Evolutionary conservation across 1,284 basidiomycete genomes (phyloP).

Genomic region (Vanrija sp.): DNA sequence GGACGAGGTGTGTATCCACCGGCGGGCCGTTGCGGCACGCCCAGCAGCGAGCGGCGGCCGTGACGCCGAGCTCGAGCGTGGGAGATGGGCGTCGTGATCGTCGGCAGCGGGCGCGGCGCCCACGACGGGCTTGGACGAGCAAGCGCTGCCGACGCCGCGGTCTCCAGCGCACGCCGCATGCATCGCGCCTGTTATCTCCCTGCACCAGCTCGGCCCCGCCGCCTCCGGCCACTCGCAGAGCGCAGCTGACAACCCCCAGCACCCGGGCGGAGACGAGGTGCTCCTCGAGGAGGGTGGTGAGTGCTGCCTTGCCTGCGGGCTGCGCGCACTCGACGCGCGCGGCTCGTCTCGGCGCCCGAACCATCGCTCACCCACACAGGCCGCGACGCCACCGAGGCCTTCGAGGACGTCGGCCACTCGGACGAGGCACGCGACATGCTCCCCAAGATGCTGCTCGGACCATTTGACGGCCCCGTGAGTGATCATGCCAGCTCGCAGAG

Average conservation of each 20-base stretch:
- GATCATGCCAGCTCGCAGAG: background rate
- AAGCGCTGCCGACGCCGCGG: background rate
- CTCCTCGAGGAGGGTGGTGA: slow-evolving; percentile 84
- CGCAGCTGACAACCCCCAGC: slow-evolving; percentile 56
- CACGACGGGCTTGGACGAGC: too few relatives aligned
- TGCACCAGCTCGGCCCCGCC: background rate
- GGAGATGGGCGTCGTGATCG: background rate
- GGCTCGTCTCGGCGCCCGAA: background rate
- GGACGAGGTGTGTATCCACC: slow-evolving; percentile 70
- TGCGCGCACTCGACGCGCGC: background rate
- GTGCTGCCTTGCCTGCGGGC: slow-evolving; percentile 48
- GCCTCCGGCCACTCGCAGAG: background rate
- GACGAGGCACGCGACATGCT: slow-evolving; percentile 94
- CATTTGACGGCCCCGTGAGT: slow-evolving; percentile 62
- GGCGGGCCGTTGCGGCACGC: too few relatives aligned
- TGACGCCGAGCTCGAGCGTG: background rate
- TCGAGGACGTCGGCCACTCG: slow-evolving; percentile 98
- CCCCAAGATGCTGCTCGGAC: slow-evolving; percentile 68
- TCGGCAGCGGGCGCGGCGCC: too few relatives aligned
- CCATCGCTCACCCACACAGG: slow-evolving; percentile 37
- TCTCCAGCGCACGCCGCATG: background rate
- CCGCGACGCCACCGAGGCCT: slow-evolving; percentile 94
- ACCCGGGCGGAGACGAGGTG: slow-evolving; percentile 97
- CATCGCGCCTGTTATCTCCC: background rate
- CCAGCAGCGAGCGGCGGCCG: background rate